A percentile compares a stretch with the other conserved stretches of the same genome.
These are phyloP conservation scores for Hymenochaete sp. DNA, from an alignment of 1,284 basidiomycete species.

Conservation along the genomic window DNA sequence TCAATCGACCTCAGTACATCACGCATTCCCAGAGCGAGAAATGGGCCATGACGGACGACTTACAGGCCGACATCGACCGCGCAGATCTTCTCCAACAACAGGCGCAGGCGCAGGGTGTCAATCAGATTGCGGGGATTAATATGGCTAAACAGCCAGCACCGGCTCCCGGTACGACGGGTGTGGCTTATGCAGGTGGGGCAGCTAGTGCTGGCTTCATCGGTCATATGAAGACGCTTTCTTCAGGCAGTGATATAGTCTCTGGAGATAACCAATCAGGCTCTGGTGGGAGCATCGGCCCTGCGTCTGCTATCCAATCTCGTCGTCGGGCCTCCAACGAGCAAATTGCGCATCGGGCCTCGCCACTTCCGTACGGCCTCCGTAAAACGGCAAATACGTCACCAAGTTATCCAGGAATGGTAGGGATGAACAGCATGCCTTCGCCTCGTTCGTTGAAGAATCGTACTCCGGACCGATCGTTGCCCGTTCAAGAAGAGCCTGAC, in stretches of 20 bases:
- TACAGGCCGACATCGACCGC: conserved; percentile 60
- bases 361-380: conserved; percentile 32
- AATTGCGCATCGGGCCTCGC: conserved; percentile 25
- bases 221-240: conserved; percentile 12
- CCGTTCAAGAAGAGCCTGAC: conserved; percentile 68
- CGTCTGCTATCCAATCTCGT: conserved; percentile 1
- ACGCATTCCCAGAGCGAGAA: conserved; percentile 42
- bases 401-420: conserved; percentile 37
- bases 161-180: conserved; percentile 36
- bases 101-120: conserved; percentile 13
- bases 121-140: conserved; percentile 9
- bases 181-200: conserved; percentile 46
- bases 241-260: background rate
- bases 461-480: conserved; percentile 64
- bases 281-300: background rate
- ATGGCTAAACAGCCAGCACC: conserved; percentile 21
- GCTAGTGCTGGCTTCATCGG: conserved; percentile 23
- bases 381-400: conserved; percentile 33
- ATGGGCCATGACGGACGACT: conserved; percentile 59
- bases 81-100: conserved; percentile 37
- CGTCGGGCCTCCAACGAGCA: conserved; percentile 19
- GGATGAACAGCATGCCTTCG: conserved; percentile 46
- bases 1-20: conserved; percentile 50
- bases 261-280: background rate
- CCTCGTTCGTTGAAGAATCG: conserved; percentile 48